phyloP scores from a whole-genome alignment of 2,329 filamentous ascomycete species.

The Fusarium sublunatum region DNA sequence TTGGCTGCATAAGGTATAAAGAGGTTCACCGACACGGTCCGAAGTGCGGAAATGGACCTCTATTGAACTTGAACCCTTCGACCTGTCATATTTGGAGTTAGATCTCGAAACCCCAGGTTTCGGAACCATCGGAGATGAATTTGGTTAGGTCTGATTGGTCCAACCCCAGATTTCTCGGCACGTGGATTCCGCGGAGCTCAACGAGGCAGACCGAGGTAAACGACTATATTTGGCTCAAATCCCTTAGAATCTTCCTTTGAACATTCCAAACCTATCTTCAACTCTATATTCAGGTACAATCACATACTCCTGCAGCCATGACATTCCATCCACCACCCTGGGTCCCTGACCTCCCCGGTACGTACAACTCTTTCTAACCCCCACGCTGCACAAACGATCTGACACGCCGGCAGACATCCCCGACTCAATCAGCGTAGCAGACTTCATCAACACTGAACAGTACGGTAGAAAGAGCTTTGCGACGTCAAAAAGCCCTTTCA shows the following conservation, averaged over 20 bases:
- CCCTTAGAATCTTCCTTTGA: too few relatives aligned
- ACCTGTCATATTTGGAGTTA: too few relatives aligned
- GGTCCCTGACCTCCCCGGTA: slow-evolving; percentile 24
- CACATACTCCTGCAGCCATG: slow-evolving; percentile 4
- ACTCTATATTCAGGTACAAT: neutral
- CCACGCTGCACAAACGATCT: neutral
- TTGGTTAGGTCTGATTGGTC: neutral
- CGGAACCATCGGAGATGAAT: neutral
- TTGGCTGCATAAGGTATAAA: too few relatives aligned
- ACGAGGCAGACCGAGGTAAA: slow-evolving; percentile 21
- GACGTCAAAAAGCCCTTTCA: slow-evolving; percentile 77
- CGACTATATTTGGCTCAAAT: too few relatives aligned
- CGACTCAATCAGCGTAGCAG: slow-evolving; percentile 65
- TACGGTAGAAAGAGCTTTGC: slow-evolving; percentile 63
- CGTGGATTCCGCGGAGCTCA: slow-evolving; percentile 12
- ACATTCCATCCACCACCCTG: slow-evolving; percentile 22
- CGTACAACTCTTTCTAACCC: neutral
- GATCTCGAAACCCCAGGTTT: slow-evolving; percentile 18
- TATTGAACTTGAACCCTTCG: too few relatives aligned
- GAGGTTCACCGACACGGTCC: too few relatives aligned
- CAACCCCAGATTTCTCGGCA: neutral
- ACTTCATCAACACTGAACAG: slow-evolving; percentile 76
- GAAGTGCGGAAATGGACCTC: too few relatives aligned
- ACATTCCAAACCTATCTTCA: too few relatives aligned
- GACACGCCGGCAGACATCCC: slow-evolving; percentile 13